phyloP scores from a whole-genome alignment of 1,139 yeast species.

The Lizanozyma gosingica region DNA sequence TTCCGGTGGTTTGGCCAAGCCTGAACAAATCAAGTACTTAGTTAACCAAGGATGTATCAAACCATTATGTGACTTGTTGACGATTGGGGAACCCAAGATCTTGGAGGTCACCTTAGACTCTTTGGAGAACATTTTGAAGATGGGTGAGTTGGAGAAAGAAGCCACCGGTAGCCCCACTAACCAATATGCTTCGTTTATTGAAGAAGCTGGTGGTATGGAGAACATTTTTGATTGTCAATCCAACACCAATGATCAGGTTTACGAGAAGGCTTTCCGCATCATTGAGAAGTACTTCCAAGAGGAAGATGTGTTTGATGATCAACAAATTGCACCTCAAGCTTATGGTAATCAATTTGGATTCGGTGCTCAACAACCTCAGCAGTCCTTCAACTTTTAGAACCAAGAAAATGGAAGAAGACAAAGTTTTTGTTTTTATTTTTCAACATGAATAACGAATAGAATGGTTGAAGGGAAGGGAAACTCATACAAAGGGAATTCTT shows the following conservation, averaged over 20 bases:
- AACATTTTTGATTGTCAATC: slow-evolving; percentile 90
- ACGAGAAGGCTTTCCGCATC: slow-evolving; percentile 81
- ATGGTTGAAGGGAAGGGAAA: too few relatives aligned
- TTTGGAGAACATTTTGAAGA: slow-evolving; percentile 82
- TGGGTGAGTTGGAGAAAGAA: slow-evolving; percentile 91
- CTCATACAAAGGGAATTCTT: too few relatives aligned
- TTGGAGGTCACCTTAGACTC: slow-evolving; percentile 95
- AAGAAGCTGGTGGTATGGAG: slow-evolving; percentile 98
- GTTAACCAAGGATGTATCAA: slow-evolving; percentile 95
- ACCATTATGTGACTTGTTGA: slow-evolving; percentile 88
- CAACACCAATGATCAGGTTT: slow-evolving; percentile 85
- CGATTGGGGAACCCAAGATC: slow-evolving; percentile 82
- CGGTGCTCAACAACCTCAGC: slow-evolving; percentile 51
- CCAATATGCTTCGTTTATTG: slow-evolving; percentile 84
- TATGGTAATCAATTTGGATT: slow-evolving; percentile 84
- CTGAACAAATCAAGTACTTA: slow-evolving; percentile 87
- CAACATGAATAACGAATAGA: too few relatives aligned
- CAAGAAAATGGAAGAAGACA: slow-evolving; percentile 1
- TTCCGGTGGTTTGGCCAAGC: slow-evolving; percentile 86
- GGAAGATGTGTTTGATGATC: slow-evolving; percentile 64
- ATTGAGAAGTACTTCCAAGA: slow-evolving; percentile 88
- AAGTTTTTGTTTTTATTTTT: too few relatives aligned
- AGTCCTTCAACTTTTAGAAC: slow-evolving; percentile 39
- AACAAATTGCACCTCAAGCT: slow-evolving; percentile 74
- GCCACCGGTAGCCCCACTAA: slow-evolving; percentile 59